phyloP scores from a whole-genome alignment of 805 yeast species.

The Ogataea allantospora region DNA sequence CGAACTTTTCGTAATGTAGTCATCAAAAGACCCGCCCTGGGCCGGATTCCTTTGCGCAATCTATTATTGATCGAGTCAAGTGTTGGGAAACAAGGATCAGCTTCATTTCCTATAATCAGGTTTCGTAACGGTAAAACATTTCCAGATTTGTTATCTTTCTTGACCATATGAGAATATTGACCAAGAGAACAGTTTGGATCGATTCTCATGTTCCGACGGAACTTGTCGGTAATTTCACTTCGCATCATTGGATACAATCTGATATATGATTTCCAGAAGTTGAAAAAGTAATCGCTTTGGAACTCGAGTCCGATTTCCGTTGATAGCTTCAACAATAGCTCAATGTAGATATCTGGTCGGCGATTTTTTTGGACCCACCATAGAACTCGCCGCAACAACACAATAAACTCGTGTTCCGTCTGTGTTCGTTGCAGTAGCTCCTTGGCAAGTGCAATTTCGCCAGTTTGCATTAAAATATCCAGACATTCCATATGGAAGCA shows the following conservation, averaged over 20 bases:
- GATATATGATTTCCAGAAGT: constrained; percentile 23
- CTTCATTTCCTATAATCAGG: constrained; percentile 8
- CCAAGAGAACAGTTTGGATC: constrained; percentile 3
- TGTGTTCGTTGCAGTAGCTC: constrained; percentile 9
- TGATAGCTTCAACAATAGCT: constrained; percentile 28
- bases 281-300: constrained; percentile 18
- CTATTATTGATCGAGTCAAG: constrained; percentile 24
- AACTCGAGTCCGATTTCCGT: constrained; percentile 21
- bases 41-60: constrained; percentile 26
- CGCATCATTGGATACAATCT: constrained; percentile 23
- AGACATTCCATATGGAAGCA: constrained; percentile 13
- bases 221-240: constrained; percentile 17
- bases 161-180: constrained; percentile 5
- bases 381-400: constrained; percentile 14
- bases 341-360: constrained; percentile 23
- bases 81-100: constrained; percentile 13
- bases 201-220: constrained; percentile 7
- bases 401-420: constrained; percentile 8
- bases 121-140: constrained; percentile 2
- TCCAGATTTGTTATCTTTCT: background rate
- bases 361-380: constrained; percentile 17
- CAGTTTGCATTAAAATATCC: constrained; percentile 21
- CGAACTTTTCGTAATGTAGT: constrained; percentile 13
- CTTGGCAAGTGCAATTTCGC: constrained; percentile 13
- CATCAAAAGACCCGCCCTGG: constrained; percentile 18